Conservation (phyloP, 495 filamentous ascomycete genomes). For the Evernia prunastri region DNA sequence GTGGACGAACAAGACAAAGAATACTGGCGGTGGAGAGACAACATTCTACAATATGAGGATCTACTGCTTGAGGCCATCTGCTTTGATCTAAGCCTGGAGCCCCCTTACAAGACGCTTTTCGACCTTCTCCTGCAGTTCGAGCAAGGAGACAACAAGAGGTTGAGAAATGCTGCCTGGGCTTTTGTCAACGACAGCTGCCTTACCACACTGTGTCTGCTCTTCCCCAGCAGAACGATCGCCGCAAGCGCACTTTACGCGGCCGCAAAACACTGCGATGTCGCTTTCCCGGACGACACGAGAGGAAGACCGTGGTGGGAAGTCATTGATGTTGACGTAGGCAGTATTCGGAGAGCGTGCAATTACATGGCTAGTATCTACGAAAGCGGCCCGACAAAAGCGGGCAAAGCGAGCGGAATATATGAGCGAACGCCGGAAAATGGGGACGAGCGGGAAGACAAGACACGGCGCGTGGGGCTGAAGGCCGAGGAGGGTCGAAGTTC, state of each 20-base stretch:
- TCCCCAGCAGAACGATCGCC: conserved; percentile 70
- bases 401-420: conserved; percentile 23
- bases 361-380: conserved; percentile 71
- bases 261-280: conserved; percentile 58
- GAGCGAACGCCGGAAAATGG: conserved; percentile 18
- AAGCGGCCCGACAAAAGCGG: conserved; percentile 45
- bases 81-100: conserved; percentile 85
- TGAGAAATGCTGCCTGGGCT: conserved; percentile 82
- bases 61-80: conserved; percentile 83
- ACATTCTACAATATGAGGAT: conserved; percentile 85
- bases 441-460: conserved; percentile 24
- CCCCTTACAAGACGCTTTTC: conserved; percentile 75
- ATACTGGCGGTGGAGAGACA: conserved; percentile 94
- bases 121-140: conserved; percentile 64
- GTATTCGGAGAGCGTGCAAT: conserved; percentile 59
- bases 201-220: conserved; percentile 78
- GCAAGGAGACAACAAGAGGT: conserved; percentile 61
- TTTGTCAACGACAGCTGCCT: conserved; percentile 86
- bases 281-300: conserved; percentile 62
- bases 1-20: conserved; percentile 95
- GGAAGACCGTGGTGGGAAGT: conserved; percentile 86
- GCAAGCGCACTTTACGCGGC: conserved; percentile 83
- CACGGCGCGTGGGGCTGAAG: conserved; percentile 11
- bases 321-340: conserved; percentile 53
- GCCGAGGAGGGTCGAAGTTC: conserved; percentile 6